Evolutionary conservation across 441 rosid species (phyloP).

Genomic region (Populus hybrid): DNA sequence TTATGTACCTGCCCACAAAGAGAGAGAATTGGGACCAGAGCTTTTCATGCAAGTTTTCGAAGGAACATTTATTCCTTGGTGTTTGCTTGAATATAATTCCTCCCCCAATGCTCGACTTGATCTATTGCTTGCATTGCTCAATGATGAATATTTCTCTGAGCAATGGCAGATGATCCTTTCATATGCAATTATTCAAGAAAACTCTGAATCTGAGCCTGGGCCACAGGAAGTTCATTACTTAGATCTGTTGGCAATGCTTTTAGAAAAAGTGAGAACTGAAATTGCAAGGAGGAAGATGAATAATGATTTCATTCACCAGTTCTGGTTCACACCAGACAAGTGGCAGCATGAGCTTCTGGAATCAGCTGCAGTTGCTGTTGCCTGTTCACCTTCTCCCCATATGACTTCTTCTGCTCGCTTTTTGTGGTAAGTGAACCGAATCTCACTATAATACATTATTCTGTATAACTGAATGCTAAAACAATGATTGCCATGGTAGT

Average conservation of each 20-base stretch:
- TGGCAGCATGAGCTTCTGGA: conserved; percentile 91
- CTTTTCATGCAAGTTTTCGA: conserved; percentile 54
- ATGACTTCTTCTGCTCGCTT: conserved; percentile 45
- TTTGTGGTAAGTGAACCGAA: conserved; percentile 54
- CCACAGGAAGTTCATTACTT: conserved; percentile 34
- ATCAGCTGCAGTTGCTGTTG: conserved; percentile 60
- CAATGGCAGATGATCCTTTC: conserved; percentile 76
- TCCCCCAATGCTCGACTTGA: conserved; percentile 59
- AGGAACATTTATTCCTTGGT: conserved; percentile 88
- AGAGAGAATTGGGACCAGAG: conserved; percentile 39
- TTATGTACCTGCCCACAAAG: conserved; percentile 25
- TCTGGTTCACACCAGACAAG: conserved; percentile 46
- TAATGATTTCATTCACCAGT: conserved; percentile 32
- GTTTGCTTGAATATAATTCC: conserved; percentile 51
- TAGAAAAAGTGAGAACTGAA: conserved; percentile 68
- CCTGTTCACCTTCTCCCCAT: conserved; percentile 42
- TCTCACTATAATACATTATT: neutral
- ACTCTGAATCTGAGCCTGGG: conserved; percentile 32
- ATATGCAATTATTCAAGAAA: conserved; percentile 42
- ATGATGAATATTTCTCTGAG: conserved; percentile 72
- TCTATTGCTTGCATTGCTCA: conserved; percentile 72
- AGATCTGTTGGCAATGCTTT: conserved; percentile 52
- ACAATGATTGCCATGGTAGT: neutral
- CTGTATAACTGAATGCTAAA: neutral
- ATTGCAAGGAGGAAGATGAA: conserved; percentile 41